Conservation (phyloP, 176 grass and related monocot species). For the Musa acuminata region DNA sequence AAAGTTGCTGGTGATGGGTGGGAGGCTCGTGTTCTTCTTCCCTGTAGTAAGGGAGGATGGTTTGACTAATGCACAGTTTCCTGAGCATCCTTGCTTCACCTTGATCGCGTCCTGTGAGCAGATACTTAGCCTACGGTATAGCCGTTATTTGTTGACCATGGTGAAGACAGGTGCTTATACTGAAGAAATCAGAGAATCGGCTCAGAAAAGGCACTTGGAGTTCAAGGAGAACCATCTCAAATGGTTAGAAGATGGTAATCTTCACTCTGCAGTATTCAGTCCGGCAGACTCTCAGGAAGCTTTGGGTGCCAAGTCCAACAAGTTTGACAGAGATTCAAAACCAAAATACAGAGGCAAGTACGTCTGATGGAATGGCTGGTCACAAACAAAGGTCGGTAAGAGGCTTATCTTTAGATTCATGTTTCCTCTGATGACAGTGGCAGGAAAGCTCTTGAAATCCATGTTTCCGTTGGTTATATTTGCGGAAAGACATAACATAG, state of each 20-base stretch:
- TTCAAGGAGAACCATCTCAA: slow-evolving; percentile 94
- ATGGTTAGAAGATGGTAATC: slow-evolving; percentile 81
- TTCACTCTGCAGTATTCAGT: slow-evolving; percentile 68
- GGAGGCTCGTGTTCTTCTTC: slow-evolving; percentile 74
- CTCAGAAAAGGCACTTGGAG: slow-evolving; percentile 35
- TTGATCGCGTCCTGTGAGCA: slow-evolving; percentile 59
- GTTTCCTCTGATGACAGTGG: neutral
- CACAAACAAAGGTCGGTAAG: neutral
- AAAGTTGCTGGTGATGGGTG: slow-evolving; percentile 71
- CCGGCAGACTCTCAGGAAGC: slow-evolving; percentile 19
- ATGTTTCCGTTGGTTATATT: neutral
- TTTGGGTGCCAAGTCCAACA: slow-evolving; percentile 23
- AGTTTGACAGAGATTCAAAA: slow-evolving; percentile 57
- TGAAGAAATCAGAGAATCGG: slow-evolving; percentile 37
- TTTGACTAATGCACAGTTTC: slow-evolving; percentile 22
- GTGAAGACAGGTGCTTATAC: slow-evolving; percentile 52
- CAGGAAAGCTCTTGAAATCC: neutral
- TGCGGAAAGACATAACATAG: neutral
- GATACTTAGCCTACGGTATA: slow-evolving; percentile 77
- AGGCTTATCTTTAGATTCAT: neutral
- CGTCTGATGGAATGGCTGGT: slow-evolving; percentile 28
- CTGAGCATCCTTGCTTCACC: slow-evolving; percentile 85
- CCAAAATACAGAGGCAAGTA: slow-evolving; percentile 96
- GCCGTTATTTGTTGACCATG: slow-evolving; percentile 81
- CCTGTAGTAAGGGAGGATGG: slow-evolving; percentile 63